Evolutionary conservation across 495 filamentous ascomycete species (phyloP).

Genomic region (Astrothelium subdiscretum): DNA sequence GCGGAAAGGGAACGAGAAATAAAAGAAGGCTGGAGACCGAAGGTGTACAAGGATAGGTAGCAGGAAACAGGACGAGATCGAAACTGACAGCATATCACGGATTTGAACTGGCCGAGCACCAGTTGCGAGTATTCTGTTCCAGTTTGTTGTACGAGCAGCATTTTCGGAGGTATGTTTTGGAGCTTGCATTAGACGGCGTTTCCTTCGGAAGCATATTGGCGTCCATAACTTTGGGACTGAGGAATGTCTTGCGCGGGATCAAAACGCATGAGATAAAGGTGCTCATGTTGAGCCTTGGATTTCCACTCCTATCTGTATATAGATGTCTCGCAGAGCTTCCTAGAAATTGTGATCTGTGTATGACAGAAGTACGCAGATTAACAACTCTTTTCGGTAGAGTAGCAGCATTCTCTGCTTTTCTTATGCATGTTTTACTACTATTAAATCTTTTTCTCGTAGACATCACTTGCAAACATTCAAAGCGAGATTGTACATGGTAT

Average conservation of each 20-base stretch:
- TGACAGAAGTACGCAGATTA: not conserved
- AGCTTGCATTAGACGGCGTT: not conserved
- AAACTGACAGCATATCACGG: not conserved
- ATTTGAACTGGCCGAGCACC: not conserved
- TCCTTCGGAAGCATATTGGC: not conserved
- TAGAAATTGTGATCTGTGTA: not conserved
- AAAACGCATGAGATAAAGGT: not conserved
- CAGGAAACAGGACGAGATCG: not conserved
- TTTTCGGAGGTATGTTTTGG: not conserved
- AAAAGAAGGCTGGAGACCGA: constrained; percentile 82
- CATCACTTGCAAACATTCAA: too few relatives aligned
- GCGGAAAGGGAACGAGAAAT: constrained; percentile 52
- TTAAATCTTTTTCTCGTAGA: not conserved
- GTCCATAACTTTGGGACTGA: not conserved
- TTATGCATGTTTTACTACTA: not conserved
- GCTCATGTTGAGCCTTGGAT: not conserved
- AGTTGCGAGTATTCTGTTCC: not conserved
- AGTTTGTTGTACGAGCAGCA: not conserved
- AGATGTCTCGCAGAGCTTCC: not conserved
- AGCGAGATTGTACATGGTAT: not conserved
- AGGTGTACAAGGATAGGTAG: constrained; percentile 79
- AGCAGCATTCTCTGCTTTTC: not conserved
- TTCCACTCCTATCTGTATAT: not conserved
- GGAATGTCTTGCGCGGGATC: not conserved
- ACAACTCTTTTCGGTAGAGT: not conserved